Conservation (phyloP, 441 rosid genomes). For the Biscutella laevigata region DNA sequence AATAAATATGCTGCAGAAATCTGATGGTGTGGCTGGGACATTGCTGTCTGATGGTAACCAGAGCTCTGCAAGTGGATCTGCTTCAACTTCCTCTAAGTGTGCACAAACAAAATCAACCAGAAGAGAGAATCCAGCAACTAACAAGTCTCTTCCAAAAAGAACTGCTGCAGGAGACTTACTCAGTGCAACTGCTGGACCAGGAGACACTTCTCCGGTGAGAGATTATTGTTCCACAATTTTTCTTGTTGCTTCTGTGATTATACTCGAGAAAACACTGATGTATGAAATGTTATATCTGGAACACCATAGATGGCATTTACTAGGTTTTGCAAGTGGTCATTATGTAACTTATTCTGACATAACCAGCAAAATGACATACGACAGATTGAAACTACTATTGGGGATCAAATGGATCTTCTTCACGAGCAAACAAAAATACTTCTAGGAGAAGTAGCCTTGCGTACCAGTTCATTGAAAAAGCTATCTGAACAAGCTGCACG, state of each 20-base stretch:
- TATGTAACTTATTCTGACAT: slow-evolving; percentile 21
- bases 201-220: slow-evolving; percentile 54
- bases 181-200: slow-evolving; percentile 50
- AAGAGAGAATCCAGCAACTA: slow-evolving; percentile 38
- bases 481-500: slow-evolving; percentile 58
- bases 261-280: background rate
- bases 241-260: background rate
- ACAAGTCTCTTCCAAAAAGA: slow-evolving; percentile 55
- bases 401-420: slow-evolving; percentile 94
- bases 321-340: slow-evolving; percentile 13
- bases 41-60: slow-evolving; percentile 47
- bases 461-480: slow-evolving; percentile 70
- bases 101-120: slow-evolving; percentile 57
- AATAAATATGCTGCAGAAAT: slow-evolving; percentile 48
- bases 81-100: slow-evolving; percentile 58
- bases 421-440: slow-evolving; percentile 84
- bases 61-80: slow-evolving; percentile 56
- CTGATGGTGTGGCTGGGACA: slow-evolving; percentile 52
- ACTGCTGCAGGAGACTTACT: slow-evolving; percentile 71
- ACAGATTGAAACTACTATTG: slow-evolving; percentile 59
- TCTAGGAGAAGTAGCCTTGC: slow-evolving; percentile 87
- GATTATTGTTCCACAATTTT: background rate
- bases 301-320: background rate
- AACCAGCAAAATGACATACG: slow-evolving; percentile 23
- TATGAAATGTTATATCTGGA: background rate